phyloP scores from a whole-genome alignment of 116 monocot genomes.

The Iris pallida region DNA sequence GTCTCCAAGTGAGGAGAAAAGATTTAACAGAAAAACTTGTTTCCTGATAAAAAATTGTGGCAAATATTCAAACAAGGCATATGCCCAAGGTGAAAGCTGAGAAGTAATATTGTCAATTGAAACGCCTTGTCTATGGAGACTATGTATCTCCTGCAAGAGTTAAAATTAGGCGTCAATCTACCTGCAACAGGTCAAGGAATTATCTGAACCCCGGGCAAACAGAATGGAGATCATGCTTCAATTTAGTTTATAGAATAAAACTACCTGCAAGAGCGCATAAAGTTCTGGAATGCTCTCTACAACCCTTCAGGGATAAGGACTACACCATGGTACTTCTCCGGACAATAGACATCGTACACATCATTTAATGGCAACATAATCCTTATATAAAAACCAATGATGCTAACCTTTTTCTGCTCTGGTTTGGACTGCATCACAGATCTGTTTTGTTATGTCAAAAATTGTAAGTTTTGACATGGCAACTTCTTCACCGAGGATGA shows the following conservation, averaged over 20 bases:
- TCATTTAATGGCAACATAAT: neutral
- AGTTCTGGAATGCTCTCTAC: slow-evolving; percentile 60
- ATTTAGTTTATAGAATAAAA: neutral
- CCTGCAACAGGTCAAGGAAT: too few relatives aligned
- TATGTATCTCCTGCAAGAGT: too few relatives aligned
- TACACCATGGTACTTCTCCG: slow-evolving; percentile 52
- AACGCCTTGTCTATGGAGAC: too few relatives aligned
- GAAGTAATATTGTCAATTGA: too few relatives aligned
- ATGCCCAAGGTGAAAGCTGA: too few relatives aligned
- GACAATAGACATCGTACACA: neutral
- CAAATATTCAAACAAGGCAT: too few relatives aligned
- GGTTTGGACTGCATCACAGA: slow-evolving; percentile 53
- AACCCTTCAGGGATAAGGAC: slow-evolving; percentile 52
- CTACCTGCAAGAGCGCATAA: slow-evolving; percentile 59
- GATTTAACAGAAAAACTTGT: too few relatives aligned
- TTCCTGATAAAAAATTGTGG: too few relatives aligned
- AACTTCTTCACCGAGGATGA: slow-evolving; percentile 47
- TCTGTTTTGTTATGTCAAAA: slow-evolving; percentile 44
- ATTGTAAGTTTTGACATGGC: slow-evolving; percentile 45
- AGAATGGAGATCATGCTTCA: neutral
- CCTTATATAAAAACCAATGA: slow-evolving; percentile 2
- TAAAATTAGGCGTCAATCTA: too few relatives aligned
- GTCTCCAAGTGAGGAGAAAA: too few relatives aligned
- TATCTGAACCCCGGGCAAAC: too few relatives aligned
- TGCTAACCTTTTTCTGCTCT: slow-evolving; percentile 44